phyloP scores from a whole-genome alignment of 805 yeast species.

The Barnettozyma wickerhamii region DNA sequence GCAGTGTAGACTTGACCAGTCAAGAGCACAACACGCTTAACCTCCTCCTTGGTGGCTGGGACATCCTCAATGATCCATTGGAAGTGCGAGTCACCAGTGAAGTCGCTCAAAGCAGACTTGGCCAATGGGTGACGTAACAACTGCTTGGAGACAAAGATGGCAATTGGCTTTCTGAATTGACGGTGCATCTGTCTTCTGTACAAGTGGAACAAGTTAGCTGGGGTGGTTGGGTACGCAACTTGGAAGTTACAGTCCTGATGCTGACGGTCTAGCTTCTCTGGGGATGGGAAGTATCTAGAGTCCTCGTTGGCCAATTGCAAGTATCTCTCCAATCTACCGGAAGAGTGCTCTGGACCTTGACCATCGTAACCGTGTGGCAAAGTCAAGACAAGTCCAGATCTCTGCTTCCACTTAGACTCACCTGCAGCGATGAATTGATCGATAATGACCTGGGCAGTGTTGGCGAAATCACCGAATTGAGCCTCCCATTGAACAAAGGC shows the following conservation, averaged over 20 bases:
- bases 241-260: slow-evolving; percentile 99
- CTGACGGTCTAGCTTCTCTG: slow-evolving; percentile 87
- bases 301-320: slow-evolving; percentile 95
- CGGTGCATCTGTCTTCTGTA: slow-evolving; percentile 99
- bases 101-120: slow-evolving; percentile 75
- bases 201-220: slow-evolving; percentile 93
- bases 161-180: slow-evolving; percentile 93
- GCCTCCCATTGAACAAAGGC: slow-evolving; percentile 99
- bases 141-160: slow-evolving; percentile 85
- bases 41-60: slow-evolving; percentile 71
- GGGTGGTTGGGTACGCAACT: slow-evolving; percentile 97
- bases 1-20: slow-evolving; percentile 96
- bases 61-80: slow-evolving; percentile 94
- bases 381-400: slow-evolving; percentile 92
- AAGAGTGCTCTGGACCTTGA: slow-evolving; percentile 99
- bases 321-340: slow-evolving; percentile 96
- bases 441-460: slow-evolving; percentile 96
- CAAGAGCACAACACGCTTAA: slow-evolving; percentile 80
- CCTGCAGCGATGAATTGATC: slow-evolving; percentile 97
- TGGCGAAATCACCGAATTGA: slow-evolving; percentile 99
- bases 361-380: slow-evolving; percentile 99
- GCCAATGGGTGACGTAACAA: slow-evolving; percentile 97
- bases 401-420: slow-evolving; percentile 98
- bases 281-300: slow-evolving; percentile 88
- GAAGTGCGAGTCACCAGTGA: slow-evolving; percentile 89